These are phyloP conservation scores for Solanum tarijense DNA, from an alignment of 257 asterid species.

Conservation along the genomic window DNA sequence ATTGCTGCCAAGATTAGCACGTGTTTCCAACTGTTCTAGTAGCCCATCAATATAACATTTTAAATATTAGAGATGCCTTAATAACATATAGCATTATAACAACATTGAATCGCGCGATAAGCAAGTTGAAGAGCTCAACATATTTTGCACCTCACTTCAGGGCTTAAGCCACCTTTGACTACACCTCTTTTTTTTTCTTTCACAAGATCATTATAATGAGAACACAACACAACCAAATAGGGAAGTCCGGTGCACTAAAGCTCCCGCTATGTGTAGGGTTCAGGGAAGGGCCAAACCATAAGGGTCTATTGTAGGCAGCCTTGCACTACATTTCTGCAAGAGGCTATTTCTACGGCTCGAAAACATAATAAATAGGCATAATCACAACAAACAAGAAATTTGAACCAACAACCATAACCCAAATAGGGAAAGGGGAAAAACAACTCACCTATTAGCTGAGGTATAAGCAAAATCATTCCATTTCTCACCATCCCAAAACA, in stretches of 20 bases:
- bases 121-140: not conserved
- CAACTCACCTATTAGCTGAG: slow-evolving; percentile 67
- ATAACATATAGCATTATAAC: not conserved
- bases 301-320: not conserved
- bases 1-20: not conserved
- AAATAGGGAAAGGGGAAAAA: not conserved
- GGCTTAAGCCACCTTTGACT: not conserved
- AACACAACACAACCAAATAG: not conserved
- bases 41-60: not conserved
- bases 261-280: not conserved
- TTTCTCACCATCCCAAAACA: slow-evolving; percentile 75
- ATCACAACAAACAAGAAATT: not conserved
- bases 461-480: slow-evolving; percentile 86
- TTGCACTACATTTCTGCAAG: not conserved
- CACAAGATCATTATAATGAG: not conserved
- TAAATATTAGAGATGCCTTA: not conserved
- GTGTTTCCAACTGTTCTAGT: not conserved
- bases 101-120: not conserved
- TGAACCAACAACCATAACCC: not conserved
- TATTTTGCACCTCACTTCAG: not conserved
- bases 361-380: not conserved
- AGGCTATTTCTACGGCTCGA: not conserved
- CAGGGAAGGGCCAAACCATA: not conserved
- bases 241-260: not conserved
- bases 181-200: not conserved